Evolutionary conservation across 352 stramenopile species (phyloP).

Genomic region (Phytophthora idaei): DNA sequence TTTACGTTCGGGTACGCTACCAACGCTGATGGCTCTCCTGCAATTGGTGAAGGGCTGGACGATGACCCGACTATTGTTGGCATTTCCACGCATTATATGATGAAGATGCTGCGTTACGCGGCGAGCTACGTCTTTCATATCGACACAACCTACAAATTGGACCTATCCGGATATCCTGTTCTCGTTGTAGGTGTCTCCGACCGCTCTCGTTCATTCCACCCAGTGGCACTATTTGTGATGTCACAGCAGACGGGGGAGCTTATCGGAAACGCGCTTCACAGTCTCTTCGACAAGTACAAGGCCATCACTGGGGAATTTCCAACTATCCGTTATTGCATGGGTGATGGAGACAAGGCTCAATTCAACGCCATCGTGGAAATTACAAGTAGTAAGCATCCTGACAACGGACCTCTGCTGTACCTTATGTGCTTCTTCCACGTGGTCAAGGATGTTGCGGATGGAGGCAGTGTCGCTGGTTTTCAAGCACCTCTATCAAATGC

Average conservation of each 20-base stretch:
- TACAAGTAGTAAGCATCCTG: too few species aligned
- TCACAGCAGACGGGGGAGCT: not conserved
- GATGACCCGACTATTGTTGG: not conserved
- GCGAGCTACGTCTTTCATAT: not conserved
- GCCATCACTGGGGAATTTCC: not conserved
- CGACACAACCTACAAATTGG: slow-evolving; percentile 1
- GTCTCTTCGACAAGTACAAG: slow-evolving; percentile 1
- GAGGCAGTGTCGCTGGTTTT: not conserved
- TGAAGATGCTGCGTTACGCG: slow-evolving; percentile 3
- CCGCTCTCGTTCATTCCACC: not conserved
- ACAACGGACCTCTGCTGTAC: not conserved
- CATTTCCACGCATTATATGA: not conserved
- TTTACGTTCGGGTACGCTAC: not conserved
- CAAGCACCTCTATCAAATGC: not conserved
- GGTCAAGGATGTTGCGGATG: slow-evolving; percentile 1
- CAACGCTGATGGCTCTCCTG: not conserved
- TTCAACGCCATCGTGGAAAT: not conserved
- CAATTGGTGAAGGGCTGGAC: not conserved
- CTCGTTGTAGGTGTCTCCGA: not conserved
- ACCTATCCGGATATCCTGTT: not conserved
- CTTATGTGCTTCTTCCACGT: slow-evolving; percentile 13
- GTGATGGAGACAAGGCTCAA: slow-evolving; percentile 4
- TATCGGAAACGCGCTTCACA: not conserved
- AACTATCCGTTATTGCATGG: not conserved
- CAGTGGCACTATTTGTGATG: not conserved